Evolutionary conservation across 2,329 filamentous ascomycete genomes (phyloP).

Genomic region (Fusarium citri): DNA sequence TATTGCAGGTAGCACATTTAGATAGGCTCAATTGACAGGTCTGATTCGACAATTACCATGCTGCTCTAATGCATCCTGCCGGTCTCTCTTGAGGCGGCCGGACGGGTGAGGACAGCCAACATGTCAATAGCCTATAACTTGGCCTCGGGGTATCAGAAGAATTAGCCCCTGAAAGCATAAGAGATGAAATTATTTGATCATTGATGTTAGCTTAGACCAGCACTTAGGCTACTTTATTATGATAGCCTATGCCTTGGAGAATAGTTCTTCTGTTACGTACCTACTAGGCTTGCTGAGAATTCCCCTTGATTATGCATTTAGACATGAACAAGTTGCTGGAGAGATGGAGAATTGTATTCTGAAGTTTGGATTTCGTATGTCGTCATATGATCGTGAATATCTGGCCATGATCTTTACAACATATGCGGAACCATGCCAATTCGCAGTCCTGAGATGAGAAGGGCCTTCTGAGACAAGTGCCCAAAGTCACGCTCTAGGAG

Average conservation of each 20-base stretch:
- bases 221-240: not conserved
- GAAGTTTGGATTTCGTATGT: not conserved
- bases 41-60: constrained; percentile 13
- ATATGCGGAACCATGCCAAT: not conserved
- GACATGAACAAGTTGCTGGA: not conserved
- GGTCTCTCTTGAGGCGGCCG: not conserved
- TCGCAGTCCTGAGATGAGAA: not conserved
- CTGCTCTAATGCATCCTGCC: constrained; percentile 10
- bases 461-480: not conserved
- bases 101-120: not conserved
- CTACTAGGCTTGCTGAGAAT: not conserved
- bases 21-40: not conserved
- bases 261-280: not conserved
- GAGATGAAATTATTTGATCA: not conserved
- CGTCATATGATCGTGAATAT: not conserved
- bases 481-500: not conserved
- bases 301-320: not conserved
- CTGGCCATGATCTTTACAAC: not conserved
- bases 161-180: not conserved
- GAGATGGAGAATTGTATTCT: not conserved
- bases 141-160: not conserved
- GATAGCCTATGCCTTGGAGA: not conserved
- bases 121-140: not conserved
- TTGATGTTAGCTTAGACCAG: not conserved
- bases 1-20: constrained; percentile 9